Conservation (phyloP, 2,329 filamentous ascomycete genomes). For the Mariannaea sp. region DNA sequence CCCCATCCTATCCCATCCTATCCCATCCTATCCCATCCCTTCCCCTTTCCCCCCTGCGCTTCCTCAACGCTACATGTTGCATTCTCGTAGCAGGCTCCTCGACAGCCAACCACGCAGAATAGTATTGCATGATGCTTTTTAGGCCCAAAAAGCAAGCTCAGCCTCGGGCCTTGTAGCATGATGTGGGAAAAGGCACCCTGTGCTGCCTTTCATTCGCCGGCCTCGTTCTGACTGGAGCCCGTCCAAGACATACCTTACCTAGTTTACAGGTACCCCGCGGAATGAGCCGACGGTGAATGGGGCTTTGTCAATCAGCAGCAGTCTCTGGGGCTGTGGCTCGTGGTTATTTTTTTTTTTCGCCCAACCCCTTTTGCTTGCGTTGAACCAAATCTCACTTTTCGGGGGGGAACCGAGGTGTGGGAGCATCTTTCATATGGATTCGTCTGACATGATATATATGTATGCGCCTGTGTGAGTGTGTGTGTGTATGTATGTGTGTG, state of each 20-base stretch:
- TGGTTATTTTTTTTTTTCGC: neutral
- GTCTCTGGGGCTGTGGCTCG: constrained; percentile 1
- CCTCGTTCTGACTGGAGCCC: neutral
- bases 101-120: neutral
- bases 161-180: neutral
- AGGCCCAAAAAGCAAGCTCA: neutral
- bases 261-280: neutral
- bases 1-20: neutral
- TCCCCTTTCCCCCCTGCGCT: too few relatives aligned
- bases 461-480: too few relatives aligned
- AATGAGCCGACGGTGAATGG: neutral
- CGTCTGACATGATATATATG: too few relatives aligned
- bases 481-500: too few relatives aligned
- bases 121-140: neutral
- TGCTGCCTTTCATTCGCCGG: neutral
- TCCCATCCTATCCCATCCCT: too few relatives aligned
- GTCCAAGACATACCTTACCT: neutral
- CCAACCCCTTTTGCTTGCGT: constrained; percentile 8
- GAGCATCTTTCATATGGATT: neutral
- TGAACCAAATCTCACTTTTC: neutral
- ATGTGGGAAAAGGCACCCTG: neutral
- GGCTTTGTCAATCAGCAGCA: neutral
- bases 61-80: too few relatives aligned
- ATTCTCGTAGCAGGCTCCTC: neutral
- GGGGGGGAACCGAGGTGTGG: neutral